These are phyloP conservation scores for Kurtzmaniella cleridarum DNA, from an alignment of 805 yeast species.

Conservation along the genomic window DNA sequence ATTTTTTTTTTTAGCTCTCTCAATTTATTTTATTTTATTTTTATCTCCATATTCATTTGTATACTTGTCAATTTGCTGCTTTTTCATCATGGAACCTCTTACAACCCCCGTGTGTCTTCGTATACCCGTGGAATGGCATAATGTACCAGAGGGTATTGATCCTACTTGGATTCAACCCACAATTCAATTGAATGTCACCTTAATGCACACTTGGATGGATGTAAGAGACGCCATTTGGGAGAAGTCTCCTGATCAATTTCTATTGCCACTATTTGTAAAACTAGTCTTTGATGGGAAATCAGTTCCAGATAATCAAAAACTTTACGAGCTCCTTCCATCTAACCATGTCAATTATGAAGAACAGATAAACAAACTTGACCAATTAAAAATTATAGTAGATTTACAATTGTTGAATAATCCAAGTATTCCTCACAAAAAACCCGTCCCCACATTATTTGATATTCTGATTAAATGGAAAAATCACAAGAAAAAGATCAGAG, in stretches of 20 bases:
- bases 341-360: not conserved
- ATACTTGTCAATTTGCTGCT: too few species aligned
- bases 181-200: conserved; percentile 14
- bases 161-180: not conserved
- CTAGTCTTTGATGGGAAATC: not conserved
- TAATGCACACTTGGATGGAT: conserved; percentile 19
- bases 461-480: conserved; percentile 12
- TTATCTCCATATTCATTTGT: too few species aligned
- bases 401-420: conserved; percentile 15
- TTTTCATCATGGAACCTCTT: too few species aligned
- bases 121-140: not conserved
- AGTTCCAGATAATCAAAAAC: too few species aligned
- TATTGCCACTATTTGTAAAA: conserved; percentile 22
- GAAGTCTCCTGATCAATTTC: conserved; percentile 14
- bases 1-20: too few species aligned
- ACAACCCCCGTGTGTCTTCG: too few species aligned
- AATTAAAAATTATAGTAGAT: conserved; percentile 17
- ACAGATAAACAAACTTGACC: not conserved
- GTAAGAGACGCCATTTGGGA: conserved; percentile 25
- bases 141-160: not conserved
- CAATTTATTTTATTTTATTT: too few species aligned
- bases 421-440: conserved; percentile 18
- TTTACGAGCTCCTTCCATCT: too few species aligned
- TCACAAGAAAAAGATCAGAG: conserved; percentile 10
- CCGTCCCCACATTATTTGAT: conserved; percentile 20